Conservation (phyloP, 2,329 filamentous ascomycete species). For the Nemania sp. region DNA sequence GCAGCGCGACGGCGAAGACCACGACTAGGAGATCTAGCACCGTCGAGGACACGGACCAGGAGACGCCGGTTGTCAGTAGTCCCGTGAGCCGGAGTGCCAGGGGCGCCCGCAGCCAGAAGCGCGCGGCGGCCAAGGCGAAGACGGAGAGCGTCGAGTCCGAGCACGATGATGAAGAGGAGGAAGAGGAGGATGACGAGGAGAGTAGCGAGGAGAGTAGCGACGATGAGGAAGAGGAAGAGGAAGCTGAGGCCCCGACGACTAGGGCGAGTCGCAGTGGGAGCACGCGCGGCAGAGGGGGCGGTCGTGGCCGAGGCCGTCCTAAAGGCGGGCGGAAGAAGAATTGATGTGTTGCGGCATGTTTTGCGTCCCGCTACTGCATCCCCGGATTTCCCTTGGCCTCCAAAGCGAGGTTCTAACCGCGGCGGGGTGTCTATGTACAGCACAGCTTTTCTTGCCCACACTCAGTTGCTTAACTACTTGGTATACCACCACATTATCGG, state of each 20-base stretch:
- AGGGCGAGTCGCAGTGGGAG: constrained; percentile 38
- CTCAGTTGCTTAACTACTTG: neutral
- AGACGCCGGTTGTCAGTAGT: constrained; percentile 57
- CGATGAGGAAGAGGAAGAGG: constrained; percentile 37
- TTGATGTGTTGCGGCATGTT: constrained; percentile 3
- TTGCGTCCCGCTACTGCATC: neutral
- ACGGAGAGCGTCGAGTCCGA: constrained; percentile 47
- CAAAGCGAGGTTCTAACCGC: neutral
- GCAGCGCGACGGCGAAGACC: constrained; percentile 61
- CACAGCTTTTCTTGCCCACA: neutral
- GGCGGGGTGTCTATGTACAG: neutral
- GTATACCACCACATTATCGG: neutral
- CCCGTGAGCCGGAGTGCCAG: constrained; percentile 57
- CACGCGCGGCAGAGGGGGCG: constrained; percentile 40
- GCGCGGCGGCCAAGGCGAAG: constrained; percentile 59
- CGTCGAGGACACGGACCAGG: constrained; percentile 65
- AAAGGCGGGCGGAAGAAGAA: constrained; percentile 46
- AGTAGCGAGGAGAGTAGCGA: constrained; percentile 29
- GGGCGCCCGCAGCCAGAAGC: constrained; percentile 59
- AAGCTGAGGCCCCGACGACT: constrained; percentile 40
- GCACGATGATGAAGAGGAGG: constrained; percentile 36
- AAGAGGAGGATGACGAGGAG: constrained; percentile 42
- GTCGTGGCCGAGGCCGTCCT: constrained; percentile 45
- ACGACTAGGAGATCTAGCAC: constrained; percentile 57
- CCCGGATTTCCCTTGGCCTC: neutral